Conservation (phyloP, 2,329 filamentous ascomycete genomes). For the Alternaria longipes region DNA sequence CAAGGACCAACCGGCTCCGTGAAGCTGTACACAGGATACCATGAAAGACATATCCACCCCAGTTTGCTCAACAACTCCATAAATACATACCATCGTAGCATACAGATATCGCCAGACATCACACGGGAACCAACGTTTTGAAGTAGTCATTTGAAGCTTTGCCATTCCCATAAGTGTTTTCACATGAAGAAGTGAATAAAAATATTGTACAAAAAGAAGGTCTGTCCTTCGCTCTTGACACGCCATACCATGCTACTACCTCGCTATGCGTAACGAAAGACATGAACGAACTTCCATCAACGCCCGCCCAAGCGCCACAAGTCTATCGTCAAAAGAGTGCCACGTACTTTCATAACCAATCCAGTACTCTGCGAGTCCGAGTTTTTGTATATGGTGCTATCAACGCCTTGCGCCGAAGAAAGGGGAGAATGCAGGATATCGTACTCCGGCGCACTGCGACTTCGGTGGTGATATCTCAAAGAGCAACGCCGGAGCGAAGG, state of each 20-base stretch:
- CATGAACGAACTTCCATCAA: neutral
- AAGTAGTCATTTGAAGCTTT: neutral
- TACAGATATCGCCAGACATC: neutral
- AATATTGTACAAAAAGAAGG: conserved; percentile 4
- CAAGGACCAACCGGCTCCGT: too few relatives aligned
- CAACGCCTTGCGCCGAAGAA: conserved; percentile 1
- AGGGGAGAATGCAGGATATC: neutral
- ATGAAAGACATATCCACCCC: neutral
- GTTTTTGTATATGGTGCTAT: neutral
- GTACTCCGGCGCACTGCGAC: neutral
- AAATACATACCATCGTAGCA: accelerated
- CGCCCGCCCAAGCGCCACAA: neutral
- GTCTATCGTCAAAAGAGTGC: neutral
- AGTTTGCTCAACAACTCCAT: neutral
- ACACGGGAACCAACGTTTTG: neutral
- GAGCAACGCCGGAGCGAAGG: neutral
- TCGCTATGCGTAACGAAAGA: conserved; percentile 4
- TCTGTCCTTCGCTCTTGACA: neutral
- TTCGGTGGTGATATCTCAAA: neutral
- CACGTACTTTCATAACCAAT: conserved; percentile 20
- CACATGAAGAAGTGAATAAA: neutral
- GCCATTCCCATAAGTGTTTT: neutral
- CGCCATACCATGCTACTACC: neutral
- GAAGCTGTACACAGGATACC: too few relatives aligned
- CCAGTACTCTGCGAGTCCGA: conserved; percentile 17